Percentiles rank a stretch among this genome's conserved stretches.
Evolutionary conservation across 352 stramenopile genomes (phyloP).

Genomic region (Salisapilia sapeloensis): DNA sequence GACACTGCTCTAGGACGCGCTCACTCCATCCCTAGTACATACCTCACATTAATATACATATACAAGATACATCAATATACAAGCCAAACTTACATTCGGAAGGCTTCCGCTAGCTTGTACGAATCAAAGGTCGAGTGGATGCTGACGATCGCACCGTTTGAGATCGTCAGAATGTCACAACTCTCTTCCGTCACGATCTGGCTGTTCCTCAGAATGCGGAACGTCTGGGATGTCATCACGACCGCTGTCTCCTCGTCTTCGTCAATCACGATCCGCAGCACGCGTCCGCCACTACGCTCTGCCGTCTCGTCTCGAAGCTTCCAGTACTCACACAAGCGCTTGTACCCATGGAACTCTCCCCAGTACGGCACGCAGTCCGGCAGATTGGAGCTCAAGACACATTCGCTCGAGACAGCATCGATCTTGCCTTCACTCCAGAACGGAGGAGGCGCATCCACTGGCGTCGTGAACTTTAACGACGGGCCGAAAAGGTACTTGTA

Average conservation of each 20-base stretch:
- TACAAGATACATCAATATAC: not conserved
- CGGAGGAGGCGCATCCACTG: conserved; percentile 48
- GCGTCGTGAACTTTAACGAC: conserved; percentile 62
- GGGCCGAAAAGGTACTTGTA: conserved; percentile 68
- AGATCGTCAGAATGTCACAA: conserved; percentile 74
- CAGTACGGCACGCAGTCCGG: conserved; percentile 75
- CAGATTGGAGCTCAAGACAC: conserved; percentile 72
- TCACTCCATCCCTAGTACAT: conserved; percentile 2
- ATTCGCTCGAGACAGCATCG: conserved; percentile 43
- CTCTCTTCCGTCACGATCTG: conserved; percentile 74
- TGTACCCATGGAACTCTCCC: conserved; percentile 80
- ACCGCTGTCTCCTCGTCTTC: conserved; percentile 77
- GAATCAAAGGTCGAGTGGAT: conserved; percentile 83
- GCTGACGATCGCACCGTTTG: conserved; percentile 46
- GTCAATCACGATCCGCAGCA: conserved; percentile 68
- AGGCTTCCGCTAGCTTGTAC: conserved; percentile 63
- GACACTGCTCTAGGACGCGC: conserved; percentile 3
- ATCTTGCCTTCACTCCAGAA: conserved; percentile 81
- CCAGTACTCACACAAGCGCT: conserved; percentile 76
- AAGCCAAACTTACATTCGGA: conserved; percentile 50
- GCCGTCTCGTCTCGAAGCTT: conserved; percentile 79
- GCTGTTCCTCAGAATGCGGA: conserved; percentile 75
- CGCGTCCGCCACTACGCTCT: conserved; percentile 61
- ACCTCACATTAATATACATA: conserved; percentile 1
- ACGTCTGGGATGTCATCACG: conserved; percentile 78